These are phyloP conservation scores for Persicaria tinctoria DNA, from an alignment of 148 eudicot genomes.

Conservation along the genomic window DNA sequence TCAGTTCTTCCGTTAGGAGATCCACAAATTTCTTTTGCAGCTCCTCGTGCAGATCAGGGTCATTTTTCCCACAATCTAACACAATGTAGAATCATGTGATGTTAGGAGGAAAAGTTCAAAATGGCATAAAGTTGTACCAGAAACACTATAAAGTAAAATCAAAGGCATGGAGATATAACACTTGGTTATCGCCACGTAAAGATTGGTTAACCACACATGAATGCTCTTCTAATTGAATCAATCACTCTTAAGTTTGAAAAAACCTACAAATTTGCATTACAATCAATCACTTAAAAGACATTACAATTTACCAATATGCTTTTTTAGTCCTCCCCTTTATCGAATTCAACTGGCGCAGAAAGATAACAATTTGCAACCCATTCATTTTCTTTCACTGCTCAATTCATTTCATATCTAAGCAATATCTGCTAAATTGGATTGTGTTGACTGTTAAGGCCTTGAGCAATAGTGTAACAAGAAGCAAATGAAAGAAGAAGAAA, in stretches of 20 bases:
- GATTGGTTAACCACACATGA: not conserved
- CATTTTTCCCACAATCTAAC: slow-evolving; percentile 56
- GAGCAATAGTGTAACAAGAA: not conserved
- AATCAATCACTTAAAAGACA: not conserved
- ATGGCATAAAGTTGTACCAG: not conserved
- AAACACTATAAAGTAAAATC: not conserved
- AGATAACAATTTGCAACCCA: not conserved
- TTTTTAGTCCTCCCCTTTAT: not conserved
- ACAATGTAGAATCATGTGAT: not conserved
- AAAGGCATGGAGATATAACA: not conserved
- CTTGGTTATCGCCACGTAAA: not conserved
- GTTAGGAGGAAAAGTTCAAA: not conserved
- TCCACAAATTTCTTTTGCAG: slow-evolving; percentile 56
- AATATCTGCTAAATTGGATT: not conserved
- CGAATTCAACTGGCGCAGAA: not conserved
- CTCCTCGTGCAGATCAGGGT: slow-evolving; percentile 38
- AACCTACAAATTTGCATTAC: not conserved
- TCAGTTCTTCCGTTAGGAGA: slow-evolving; percentile 44
- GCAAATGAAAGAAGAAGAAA: not conserved
- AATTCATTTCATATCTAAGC: not conserved
- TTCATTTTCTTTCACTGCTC: not conserved
- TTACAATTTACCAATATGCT: not conserved
- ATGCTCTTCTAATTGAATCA: not conserved
- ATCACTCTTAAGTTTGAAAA: not conserved
- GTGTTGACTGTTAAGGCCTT: not conserved